Conservation (phyloP, 1,284 basidiomycete species). For the Irpex lacteus region DNA sequence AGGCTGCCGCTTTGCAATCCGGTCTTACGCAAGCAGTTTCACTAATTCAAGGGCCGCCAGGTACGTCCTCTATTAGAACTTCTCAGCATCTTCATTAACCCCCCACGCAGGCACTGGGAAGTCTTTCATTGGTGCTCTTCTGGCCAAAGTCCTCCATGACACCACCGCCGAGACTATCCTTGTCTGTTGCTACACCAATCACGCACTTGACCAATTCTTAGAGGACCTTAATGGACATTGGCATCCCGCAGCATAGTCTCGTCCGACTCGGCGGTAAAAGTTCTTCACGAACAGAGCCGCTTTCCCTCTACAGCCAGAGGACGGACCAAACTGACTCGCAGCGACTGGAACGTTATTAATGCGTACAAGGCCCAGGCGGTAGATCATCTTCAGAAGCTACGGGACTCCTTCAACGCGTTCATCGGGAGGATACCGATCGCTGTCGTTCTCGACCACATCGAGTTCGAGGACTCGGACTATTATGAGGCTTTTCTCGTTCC, state of each 20-base stretch:
- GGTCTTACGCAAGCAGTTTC: conserved; percentile 54
- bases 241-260: conserved; percentile 45
- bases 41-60: conserved; percentile 66
- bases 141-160: conserved; percentile 55
- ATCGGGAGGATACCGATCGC: conserved; percentile 38
- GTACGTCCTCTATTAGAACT: conserved; percentile 30
- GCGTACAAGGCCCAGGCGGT: conserved; percentile 27
- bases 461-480: neutral
- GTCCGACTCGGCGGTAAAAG: conserved; percentile 56
- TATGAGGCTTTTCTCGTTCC: neutral
- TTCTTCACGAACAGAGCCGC: conserved; percentile 39
- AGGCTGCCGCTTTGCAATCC: conserved; percentile 45
- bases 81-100: neutral
- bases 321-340: conserved; percentile 18
- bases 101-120: conserved; percentile 56
- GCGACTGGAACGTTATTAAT: conserved; percentile 42
- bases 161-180: conserved; percentile 45
- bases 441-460: conserved; percentile 29
- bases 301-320: conserved; percentile 41
- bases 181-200: conserved; percentile 67
- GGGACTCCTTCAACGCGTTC: neutral
- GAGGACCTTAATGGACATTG: conserved; percentile 56
- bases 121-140: conserved; percentile 61
- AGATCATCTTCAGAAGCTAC: neutral
- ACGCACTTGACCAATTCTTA: conserved; percentile 64